A percentile compares a stretch with the other conserved stretches of the same genome.
Evolutionary conservation across 768 basidiomycete genomes (phyloP).

Genomic region (Hericium alpestre): DNA sequence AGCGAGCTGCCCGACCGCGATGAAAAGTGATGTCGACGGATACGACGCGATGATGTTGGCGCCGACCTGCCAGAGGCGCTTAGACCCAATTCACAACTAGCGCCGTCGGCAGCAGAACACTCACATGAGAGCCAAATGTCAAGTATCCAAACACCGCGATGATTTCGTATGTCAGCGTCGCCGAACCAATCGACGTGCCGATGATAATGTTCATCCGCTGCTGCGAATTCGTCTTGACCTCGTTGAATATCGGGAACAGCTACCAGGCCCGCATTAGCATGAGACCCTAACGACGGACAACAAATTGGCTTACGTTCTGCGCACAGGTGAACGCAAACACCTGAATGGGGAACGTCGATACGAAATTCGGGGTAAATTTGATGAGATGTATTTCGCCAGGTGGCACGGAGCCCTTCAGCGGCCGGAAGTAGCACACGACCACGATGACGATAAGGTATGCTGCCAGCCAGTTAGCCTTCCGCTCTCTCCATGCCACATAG

Average conservation of each 20-base stretch:
- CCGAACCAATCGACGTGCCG: constrained; percentile 75
- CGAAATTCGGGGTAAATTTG: constrained; percentile 65
- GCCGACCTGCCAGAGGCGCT: constrained; percentile 45
- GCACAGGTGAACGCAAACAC: constrained; percentile 89
- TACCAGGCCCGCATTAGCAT: constrained; percentile 20
- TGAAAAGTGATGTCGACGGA: constrained; percentile 79
- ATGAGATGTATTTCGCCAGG: constrained; percentile 62
- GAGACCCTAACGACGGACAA: background rate
- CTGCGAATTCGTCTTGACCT: constrained; percentile 74
- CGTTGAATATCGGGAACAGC: constrained; percentile 93
- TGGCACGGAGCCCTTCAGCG: constrained; percentile 50
- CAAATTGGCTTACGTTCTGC: constrained; percentile 65
- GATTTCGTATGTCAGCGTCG: constrained; percentile 76
- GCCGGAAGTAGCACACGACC: constrained; percentile 67
- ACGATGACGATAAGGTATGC: constrained; percentile 76
- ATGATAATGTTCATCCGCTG: constrained; percentile 80
- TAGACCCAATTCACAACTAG: background rate
- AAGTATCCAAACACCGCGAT: constrained; percentile 86
- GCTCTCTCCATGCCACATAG: background rate
- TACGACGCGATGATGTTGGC: constrained; percentile 95
- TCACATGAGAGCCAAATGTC: constrained; percentile 80
- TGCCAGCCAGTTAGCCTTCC: constrained; percentile 16
- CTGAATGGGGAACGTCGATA: constrained; percentile 86
- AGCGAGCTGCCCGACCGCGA: constrained; percentile 87
- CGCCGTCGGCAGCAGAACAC: constrained; percentile 7